These are phyloP conservation scores for Sodiomyces alkalinus DNA, from an alignment of 2,329 filamentous ascomycete species.

Conservation along the genomic window DNA sequence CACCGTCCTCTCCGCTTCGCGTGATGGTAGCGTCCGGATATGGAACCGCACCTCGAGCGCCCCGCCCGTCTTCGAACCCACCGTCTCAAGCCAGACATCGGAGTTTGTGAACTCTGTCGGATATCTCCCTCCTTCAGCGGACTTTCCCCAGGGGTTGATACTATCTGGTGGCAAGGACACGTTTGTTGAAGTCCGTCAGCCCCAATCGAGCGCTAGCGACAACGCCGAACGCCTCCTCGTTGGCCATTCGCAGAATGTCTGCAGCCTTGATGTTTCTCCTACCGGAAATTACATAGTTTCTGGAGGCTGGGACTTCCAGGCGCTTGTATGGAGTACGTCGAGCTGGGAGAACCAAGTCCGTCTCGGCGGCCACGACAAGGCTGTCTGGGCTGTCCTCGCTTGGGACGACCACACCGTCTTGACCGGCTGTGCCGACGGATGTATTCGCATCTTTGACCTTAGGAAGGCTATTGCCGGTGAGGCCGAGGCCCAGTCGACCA, in stretches of 20 bases:
- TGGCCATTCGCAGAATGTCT: slow-evolving; percentile 79
- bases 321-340: slow-evolving; percentile 70
- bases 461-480: slow-evolving; percentile 40
- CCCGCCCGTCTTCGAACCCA: slow-evolving; percentile 59
- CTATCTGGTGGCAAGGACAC: slow-evolving; percentile 83
- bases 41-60: slow-evolving; percentile 58
- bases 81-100: slow-evolving; percentile 64
- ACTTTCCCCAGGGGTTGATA: slow-evolving; percentile 64
- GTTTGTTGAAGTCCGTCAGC: slow-evolving; percentile 78
- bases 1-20: slow-evolving; percentile 68
- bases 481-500: slow-evolving; percentile 35
- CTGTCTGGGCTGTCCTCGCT: slow-evolving; percentile 84
- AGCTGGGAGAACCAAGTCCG: slow-evolving; percentile 64
- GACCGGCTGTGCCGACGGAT: slow-evolving; percentile 84
- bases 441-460: slow-evolving; percentile 71
- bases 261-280: slow-evolving; percentile 64
- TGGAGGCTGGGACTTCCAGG: slow-evolving; percentile 85
- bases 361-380: slow-evolving; percentile 58
- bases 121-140: slow-evolving; percentile 53
- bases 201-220: slow-evolving; percentile 48
- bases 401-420: slow-evolving; percentile 68
- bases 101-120: slow-evolving; percentile 80
- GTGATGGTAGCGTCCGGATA: slow-evolving; percentile 77
- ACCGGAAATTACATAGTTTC: slow-evolving; percentile 66
- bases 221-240: slow-evolving; percentile 76